Evolutionary conservation across 768 basidiomycete species (phyloP).

Genomic region (Boletus sensibilis): DNA sequence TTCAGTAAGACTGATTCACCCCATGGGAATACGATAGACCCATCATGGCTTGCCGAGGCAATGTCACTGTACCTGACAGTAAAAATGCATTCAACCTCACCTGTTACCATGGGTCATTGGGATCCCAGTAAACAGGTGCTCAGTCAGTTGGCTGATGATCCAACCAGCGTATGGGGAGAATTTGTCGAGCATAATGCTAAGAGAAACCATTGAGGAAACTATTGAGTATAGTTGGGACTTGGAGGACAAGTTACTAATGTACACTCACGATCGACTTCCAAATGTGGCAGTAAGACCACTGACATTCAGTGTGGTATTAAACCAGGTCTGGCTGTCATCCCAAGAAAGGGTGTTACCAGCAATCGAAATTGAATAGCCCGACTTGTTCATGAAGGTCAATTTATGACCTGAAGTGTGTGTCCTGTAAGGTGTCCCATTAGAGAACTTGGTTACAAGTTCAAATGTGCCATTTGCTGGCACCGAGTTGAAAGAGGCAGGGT

Average conservation of each 20-base stretch:
- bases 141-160: conserved; percentile 2
- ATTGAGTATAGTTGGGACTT: background rate
- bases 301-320: conserved; percentile 8
- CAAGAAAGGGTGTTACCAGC: conserved; percentile 12
- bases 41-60: background rate
- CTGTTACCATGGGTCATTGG: conserved; percentile 12
- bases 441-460: conserved; percentile 10
- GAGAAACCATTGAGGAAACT: background rate
- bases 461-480: conserved; percentile 3
- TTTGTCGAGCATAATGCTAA: conserved; percentile 1
- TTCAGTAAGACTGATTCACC: conserved; percentile 4
- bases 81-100: background rate
- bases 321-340: conserved; percentile 16
- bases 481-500: background rate
- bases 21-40: conserved; percentile 12
- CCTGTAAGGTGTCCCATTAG: conserved; percentile 5
- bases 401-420: conserved; percentile 3
- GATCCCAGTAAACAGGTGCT: conserved; percentile 12
- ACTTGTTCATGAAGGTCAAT: conserved; percentile 8
- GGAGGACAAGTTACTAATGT: background rate
- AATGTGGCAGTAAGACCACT: conserved; percentile 7
- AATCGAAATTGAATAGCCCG: conserved; percentile 12
- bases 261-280: conserved; percentile 6
- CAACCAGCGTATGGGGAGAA: background rate
- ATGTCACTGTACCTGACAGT: background rate